Evolutionary conservation across 2,329 filamentous ascomycete species (phyloP), one percentile per base, ranked within the genome.

Genomic region (Sclerotinia borealis): DNA sequence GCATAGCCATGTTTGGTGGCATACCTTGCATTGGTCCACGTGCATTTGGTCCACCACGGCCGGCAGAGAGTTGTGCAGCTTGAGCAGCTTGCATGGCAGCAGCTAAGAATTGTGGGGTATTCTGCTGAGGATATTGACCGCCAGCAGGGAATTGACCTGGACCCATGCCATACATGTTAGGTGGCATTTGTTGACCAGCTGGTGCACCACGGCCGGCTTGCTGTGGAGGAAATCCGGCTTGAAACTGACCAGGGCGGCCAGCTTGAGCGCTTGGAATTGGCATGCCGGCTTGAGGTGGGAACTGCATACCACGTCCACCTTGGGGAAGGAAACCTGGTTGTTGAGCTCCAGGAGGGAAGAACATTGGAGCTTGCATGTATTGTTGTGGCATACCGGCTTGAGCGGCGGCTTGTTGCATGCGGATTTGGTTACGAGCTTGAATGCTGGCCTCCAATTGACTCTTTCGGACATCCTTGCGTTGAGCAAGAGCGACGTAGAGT

Each of bases 401-500:
- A 69, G 93, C 92, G 70, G 93, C 92, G 71, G 92, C 92, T 80
- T 99, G 95, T 83, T 98, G 95, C 88, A 98, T 95, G 75, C 95
- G 90, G 76, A 97, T 88, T 79, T 96, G 93, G 84, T 98, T 98
- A 79, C 95, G 92, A 78, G 95, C 93, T 82, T 98, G 95, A 79
- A 99, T 99, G 80, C 92, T 97, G 74, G 93, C 93, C 84, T 99
- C 95, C 72, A 99, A 91, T 84, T 98, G 95, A 82, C 88, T 96
- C 87, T 97, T 96, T 80, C 95, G 93, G 74, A 99, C 93, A 80
- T 99, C 95, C 87, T 99, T 99, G 81, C 95, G 93, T 85, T 99
- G 95, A 69, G 95, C 95, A 69, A 99, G 86, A 72, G 95, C 95
- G 74, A 99, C 95, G 76, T 99, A 99, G 66, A 99, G 85, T 64